Conservation (phyloP, 73 alveolate genomes). For the Blepharisma japonicum region DNA sequence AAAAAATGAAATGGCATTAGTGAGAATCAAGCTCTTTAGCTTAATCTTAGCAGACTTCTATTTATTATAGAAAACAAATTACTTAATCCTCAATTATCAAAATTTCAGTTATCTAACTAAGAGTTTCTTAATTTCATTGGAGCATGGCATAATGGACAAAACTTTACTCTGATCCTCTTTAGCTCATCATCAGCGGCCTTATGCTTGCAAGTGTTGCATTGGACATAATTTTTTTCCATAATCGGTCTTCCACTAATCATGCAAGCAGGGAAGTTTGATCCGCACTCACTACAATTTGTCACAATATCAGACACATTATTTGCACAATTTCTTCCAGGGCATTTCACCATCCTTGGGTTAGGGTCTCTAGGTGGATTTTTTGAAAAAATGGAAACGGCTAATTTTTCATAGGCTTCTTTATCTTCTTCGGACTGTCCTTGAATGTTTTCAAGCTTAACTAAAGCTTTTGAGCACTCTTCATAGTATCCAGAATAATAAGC, state of each 20-base stretch:
- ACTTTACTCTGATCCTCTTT: constrained; percentile 71
- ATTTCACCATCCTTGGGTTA: constrained; percentile 62
- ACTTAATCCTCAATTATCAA: too few relatives aligned
- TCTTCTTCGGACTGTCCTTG: constrained; percentile 77
- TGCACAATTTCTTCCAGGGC: constrained; percentile 93
- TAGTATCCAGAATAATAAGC: constrained; percentile 89
- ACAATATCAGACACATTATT: constrained; percentile 56
- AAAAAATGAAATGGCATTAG: too few relatives aligned
- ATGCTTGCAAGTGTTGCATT: constrained; percentile 96
- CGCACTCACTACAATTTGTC: constrained; percentile 95
- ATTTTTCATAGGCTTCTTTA: constrained; percentile 82
- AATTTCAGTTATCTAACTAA: too few relatives aligned
- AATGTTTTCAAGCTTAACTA: constrained; percentile 91
- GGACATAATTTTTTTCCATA: constrained; percentile 82
- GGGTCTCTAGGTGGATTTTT: constrained; percentile 77
- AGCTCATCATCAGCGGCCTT: constrained; percentile 93
- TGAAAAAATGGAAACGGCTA: constrained; percentile 94
- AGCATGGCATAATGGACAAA: constrained; percentile 92
- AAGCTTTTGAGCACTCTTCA: constrained; percentile 97
- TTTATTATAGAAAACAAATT: too few relatives aligned
- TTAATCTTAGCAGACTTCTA: too few relatives aligned
- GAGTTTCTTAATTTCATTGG: constrained; percentile 30
- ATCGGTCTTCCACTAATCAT: constrained; percentile 94
- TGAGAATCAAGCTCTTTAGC: too few relatives aligned
- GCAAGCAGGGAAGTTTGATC: constrained; percentile 95